phyloP scores from a whole-genome alignment of 768 basidiomycete species.

The Termitomyces titanicus region DNA sequence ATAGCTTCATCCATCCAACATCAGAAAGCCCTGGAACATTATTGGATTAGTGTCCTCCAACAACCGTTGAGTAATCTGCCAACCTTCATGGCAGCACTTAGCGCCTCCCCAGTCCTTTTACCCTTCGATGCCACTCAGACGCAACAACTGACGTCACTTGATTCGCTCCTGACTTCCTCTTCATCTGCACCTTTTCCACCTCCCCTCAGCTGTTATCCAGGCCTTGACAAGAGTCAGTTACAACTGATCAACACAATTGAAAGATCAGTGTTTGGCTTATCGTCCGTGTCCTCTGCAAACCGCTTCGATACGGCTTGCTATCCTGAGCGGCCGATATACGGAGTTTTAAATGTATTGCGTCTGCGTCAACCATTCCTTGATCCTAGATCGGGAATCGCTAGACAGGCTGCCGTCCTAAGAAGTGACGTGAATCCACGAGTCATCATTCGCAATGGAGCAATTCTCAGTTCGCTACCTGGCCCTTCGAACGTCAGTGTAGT shows the following conservation, averaged over 20 bases:
- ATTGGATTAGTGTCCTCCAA: conserved; percentile 52
- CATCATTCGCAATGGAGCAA: conserved; percentile 48
- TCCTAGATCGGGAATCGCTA: conserved; percentile 34
- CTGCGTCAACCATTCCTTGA: conserved; percentile 57
- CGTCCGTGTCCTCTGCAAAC: conserved; percentile 24
- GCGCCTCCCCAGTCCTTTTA: conserved; percentile 45
- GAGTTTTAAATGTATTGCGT: conserved; percentile 53
- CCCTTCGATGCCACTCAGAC: conserved; percentile 54
- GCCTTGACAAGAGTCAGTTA: conserved; percentile 34
- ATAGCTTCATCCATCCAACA: conserved; percentile 58
- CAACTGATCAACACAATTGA: conserved; percentile 47
- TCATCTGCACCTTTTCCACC: conserved; percentile 48
- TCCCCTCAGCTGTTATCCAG: conserved; percentile 60
- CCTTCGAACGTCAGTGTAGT: conserved; percentile 24
- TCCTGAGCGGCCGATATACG: conserved; percentile 57
- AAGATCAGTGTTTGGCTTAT: conserved; percentile 46
- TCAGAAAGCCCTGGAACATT: conserved; percentile 40
- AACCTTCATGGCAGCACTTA: conserved; percentile 44
- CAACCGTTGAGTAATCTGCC: conserved; percentile 39
- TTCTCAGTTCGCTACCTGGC: conserved; percentile 46
- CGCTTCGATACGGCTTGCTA: conserved; percentile 51
- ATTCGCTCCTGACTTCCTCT: conserved; percentile 38
- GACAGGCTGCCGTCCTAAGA: conserved; percentile 48
- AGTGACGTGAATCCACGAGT: conserved; percentile 42
- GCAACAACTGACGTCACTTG: conserved; percentile 24